Percentiles rank a stretch among this genome's conserved stretches.
These are phyloP conservation scores for Kazachstania bromeliacearum DNA, from an alignment of 805 yeast genomes.

Conservation along the genomic window DNA sequence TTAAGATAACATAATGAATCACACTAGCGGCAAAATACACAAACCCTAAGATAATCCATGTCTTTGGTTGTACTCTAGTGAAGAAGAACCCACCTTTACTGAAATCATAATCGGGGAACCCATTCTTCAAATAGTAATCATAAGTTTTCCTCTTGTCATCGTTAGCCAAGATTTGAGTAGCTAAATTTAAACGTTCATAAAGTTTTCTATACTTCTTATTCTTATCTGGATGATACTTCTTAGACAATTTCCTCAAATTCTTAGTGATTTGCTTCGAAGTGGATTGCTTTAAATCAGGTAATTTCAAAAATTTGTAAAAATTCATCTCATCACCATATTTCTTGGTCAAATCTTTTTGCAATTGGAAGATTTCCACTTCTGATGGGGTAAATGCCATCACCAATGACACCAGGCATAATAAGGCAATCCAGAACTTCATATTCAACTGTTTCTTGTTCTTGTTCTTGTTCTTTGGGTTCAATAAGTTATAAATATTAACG, in stretches of 20 bases:
- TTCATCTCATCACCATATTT: conserved; percentile 55
- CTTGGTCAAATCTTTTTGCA: conserved; percentile 51
- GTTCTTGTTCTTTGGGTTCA: too few relatives aligned
- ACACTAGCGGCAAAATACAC: conserved; percentile 42
- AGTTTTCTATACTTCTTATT: conserved; percentile 36
- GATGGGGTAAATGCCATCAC: conserved; percentile 47
- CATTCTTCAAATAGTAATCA: conserved; percentile 72
- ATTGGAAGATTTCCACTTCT: conserved; percentile 73
- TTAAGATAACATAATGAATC: conserved; percentile 50
- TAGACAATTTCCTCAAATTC: conserved; percentile 62
- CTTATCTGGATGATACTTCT: conserved; percentile 83
- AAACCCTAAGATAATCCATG: conserved; percentile 40
- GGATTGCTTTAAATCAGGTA: conserved; percentile 34
- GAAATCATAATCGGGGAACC: conserved; percentile 79
- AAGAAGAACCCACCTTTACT: conserved; percentile 45
- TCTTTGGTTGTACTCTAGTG: conserved; percentile 63
- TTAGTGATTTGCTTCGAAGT: conserved; percentile 46
- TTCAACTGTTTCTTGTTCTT: too few relatives aligned
- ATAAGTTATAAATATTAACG: too few relatives aligned
- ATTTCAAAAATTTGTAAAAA: conserved; percentile 60
- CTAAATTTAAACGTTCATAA: conserved; percentile 68
- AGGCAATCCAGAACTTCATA: too few relatives aligned
- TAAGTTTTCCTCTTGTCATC: conserved; percentile 57
- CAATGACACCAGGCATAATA: conserved; percentile 16
- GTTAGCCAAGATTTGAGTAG: conserved; percentile 62